phyloP scores from a whole-genome alignment of 1,284 basidiomycete genomes.

The Sanghuangporus baumii region DNA sequence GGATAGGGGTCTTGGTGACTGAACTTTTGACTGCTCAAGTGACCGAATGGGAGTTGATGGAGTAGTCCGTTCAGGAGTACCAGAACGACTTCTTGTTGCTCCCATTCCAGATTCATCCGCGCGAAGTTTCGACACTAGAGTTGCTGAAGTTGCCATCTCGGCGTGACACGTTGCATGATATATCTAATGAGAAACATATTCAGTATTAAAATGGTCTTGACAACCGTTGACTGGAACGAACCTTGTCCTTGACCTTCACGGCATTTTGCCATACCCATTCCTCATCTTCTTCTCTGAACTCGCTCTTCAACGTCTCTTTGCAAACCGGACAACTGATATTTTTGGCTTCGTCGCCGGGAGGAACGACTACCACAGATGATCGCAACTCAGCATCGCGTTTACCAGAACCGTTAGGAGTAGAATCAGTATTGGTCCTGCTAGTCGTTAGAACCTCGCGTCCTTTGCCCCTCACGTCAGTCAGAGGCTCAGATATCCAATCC shows the following conservation, averaged over 20 bases:
- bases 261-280: constrained; percentile 99
- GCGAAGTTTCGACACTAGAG: constrained; percentile 58
- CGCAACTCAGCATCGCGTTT: constrained; percentile 71
- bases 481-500: constrained; percentile 21
- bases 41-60: constrained; percentile 23
- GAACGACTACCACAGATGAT: constrained; percentile 81
- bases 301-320: constrained; percentile 90
- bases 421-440: background rate
- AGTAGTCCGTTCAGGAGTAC: constrained; percentile 54
- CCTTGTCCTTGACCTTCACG: constrained; percentile 74
- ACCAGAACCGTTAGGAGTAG: constrained; percentile 41
- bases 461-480: constrained; percentile 41
- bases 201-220: background rate
- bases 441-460: constrained; percentile 20
- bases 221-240: constrained; percentile 35
- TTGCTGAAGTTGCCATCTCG: constrained; percentile 59
- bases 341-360: constrained; percentile 79
- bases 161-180: constrained; percentile 92
- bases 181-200: constrained; percentile 40
- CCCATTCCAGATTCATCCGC: constrained; percentile 30
- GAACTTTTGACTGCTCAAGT: background rate
- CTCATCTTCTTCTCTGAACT: constrained; percentile 95
- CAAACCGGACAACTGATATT: constrained; percentile 89
- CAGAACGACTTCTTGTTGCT: constrained; percentile 51
- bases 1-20: constrained; percentile 17